Percentiles rank a stretch among this genome's conserved stretches.
Evolutionary conservation across 768 basidiomycete species (phyloP).

Genomic region (Hygrophorus pudorinus): DNA sequence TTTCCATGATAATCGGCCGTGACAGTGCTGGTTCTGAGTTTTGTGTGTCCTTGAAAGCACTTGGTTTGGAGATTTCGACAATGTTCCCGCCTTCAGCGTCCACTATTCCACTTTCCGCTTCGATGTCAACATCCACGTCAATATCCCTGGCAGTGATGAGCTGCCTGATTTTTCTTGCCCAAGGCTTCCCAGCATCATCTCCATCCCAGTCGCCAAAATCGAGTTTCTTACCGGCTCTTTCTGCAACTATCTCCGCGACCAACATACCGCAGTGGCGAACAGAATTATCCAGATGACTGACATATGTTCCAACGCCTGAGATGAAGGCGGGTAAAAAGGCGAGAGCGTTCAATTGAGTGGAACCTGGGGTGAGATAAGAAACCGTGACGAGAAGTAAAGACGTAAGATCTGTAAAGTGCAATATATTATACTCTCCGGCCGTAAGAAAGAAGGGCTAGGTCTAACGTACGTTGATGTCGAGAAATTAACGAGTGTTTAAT

Average conservation of each 20-base stretch:
- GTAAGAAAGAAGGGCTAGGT: neutral
- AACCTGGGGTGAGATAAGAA: constrained; percentile 48
- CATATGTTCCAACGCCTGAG: constrained; percentile 58
- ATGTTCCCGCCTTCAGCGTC: neutral
- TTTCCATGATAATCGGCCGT: constrained; percentile 13
- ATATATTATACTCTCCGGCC: neutral
- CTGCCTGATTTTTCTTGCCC: constrained; percentile 52
- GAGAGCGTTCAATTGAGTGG: constrained; percentile 33
- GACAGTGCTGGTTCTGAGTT: constrained; percentile 5
- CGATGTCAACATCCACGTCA: constrained; percentile 27
- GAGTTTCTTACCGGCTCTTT: constrained; percentile 50
- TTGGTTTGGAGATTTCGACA: no score
- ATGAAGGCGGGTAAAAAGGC: constrained; percentile 55
- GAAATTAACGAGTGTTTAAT: constrained; percentile 71
- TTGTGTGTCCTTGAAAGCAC: neutral
- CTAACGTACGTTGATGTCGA: constrained; percentile 61
- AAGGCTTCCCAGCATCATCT: constrained; percentile 49
- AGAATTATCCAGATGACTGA: constrained; percentile 64
- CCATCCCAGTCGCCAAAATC: constrained; percentile 84
- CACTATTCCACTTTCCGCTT: neutral
- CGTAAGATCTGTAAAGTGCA: constrained; percentile 49
- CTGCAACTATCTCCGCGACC: constrained; percentile 72
- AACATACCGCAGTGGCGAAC: constrained; percentile 91
- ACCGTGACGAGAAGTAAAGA: constrained; percentile 55
- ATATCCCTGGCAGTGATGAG: constrained; percentile 42